Evolutionary conservation across 306 rosid species (phyloP), one percentile per base, ranked within the genome.

Genomic region (Acacia acuminata): DNA sequence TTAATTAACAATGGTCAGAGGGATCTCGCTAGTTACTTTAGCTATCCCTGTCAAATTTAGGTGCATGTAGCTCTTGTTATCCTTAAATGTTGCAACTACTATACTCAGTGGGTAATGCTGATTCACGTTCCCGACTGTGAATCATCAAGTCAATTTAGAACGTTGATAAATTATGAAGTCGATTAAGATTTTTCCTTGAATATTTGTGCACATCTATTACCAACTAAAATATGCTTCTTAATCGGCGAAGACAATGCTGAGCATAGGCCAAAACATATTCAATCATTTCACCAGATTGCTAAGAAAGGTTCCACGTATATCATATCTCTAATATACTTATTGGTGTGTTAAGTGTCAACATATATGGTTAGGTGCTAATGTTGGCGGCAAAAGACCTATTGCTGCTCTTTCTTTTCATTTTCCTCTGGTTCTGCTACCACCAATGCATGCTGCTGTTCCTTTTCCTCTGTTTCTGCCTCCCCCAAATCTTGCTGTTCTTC

Each of bases 361-460:
- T 36, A 67, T 48, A 67, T 25, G 24, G 42, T 36, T 14, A 24
- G 22, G 51, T 60, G 43, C 84, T 82, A 84, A 67, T 58, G 32
- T 71, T 69, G 75, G 84, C 34, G 11, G 44, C 68, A 61, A 61
- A 25, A 61, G 36, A 61, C 68, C 30, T 25, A 61, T 61, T 61
- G 68, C 68, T 61, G 68, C 68, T 13, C 8, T 27, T 61, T 12
- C 67, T 22, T 58, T 20, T 58, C 65, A 30, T 58, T 58, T 58
- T 20, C 32, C 30, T 8, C 32, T 8, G 64, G n/a, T 58, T 58
- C 65, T 22, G 65, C 65, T 14, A 58, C 5, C 1, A 20, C 65
- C 27, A n/a, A 58, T 10, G 30, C 58, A 5, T 17, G 58, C 58
- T 51, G n/a, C 64, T 55, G 63, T 55, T 56, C 64, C 64, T 56